A percentile compares a stretch with the other conserved stretches of the same genome.
Evolutionary conservation across 1,284 basidiomycete genomes (phyloP).

Genomic region (Hymenochaete sp.): DNA sequence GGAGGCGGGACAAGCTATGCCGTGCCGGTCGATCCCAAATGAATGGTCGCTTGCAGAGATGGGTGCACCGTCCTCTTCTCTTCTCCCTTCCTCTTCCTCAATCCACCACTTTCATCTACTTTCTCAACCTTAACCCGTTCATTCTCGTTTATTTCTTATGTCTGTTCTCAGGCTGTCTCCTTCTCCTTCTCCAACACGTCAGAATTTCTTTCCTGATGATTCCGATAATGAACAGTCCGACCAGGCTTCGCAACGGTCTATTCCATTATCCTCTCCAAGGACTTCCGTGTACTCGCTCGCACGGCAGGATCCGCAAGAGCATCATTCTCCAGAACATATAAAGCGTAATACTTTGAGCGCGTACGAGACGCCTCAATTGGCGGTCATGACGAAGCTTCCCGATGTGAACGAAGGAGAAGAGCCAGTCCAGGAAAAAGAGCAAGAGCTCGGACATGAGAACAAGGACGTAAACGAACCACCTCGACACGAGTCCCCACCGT

Average conservation of each 20-base stretch:
- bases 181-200: constrained; percentile 18
- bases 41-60: no score
- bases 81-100: no score
- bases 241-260: constrained; percentile 72
- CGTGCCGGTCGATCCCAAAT: no score
- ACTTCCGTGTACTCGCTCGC: constrained; percentile 35
- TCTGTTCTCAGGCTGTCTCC: constrained; percentile 14
- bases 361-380: constrained; percentile 10
- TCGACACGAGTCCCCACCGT: background rate
- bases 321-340: constrained; percentile 19
- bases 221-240: constrained; percentile 47
- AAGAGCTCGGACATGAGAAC: constrained; percentile 6
- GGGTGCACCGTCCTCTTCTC: no score
- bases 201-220: constrained; percentile 30
- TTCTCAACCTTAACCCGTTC: no score
- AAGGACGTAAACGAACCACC: constrained; percentile 1
- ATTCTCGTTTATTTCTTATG: no score
- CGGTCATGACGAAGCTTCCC: constrained; percentile 16
- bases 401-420: background rate
- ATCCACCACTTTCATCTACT: no score
- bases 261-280: constrained; percentile 59
- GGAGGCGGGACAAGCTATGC: no score
- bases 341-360: background rate
- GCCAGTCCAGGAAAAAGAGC: background rate
- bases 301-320: constrained; percentile 23